A percentile compares a stretch with the other conserved stretches of the same genome.
Conservation (phyloP, 305 asterid genomes). For the Ajuga reptans region DNA sequence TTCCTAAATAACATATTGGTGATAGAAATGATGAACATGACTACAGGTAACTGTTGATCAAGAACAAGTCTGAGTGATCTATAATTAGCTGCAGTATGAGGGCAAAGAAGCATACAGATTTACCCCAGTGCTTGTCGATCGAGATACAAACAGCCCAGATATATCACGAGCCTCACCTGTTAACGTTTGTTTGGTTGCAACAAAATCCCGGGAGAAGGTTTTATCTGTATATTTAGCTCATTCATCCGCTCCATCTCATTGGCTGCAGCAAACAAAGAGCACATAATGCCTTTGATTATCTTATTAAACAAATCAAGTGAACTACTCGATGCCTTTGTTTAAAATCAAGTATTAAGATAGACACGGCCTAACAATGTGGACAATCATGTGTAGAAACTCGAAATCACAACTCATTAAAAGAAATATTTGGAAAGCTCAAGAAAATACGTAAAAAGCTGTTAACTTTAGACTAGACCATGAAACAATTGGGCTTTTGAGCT, state of each 20-base stretch:
- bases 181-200: constrained; percentile 35
- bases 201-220: constrained; percentile 31
- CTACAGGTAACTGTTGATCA: constrained; percentile 18
- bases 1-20: constrained; percentile 19
- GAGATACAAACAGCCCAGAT: constrained; percentile 8
- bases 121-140: constrained; percentile 12
- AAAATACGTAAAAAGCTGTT: neutral
- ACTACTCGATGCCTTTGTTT: neutral
- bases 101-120: constrained; percentile 20
- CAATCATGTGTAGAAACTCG: neutral
- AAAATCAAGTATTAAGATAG: neutral
- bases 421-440: neutral
- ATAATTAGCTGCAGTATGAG: neutral
- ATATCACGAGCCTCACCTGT: constrained; percentile 2
- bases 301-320: neutral
- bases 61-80: constrained; percentile 6
- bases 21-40: constrained; percentile 18
- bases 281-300: neutral
- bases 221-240: constrained; percentile 48
- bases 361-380: neutral
- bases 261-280: constrained; percentile 37
- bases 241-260: constrained; percentile 64
- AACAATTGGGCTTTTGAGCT: neutral
- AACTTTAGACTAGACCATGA: neutral
- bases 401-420: neutral